Conservation (phyloP, 345 rosid species). For the Luvunga scandens region DNA sequence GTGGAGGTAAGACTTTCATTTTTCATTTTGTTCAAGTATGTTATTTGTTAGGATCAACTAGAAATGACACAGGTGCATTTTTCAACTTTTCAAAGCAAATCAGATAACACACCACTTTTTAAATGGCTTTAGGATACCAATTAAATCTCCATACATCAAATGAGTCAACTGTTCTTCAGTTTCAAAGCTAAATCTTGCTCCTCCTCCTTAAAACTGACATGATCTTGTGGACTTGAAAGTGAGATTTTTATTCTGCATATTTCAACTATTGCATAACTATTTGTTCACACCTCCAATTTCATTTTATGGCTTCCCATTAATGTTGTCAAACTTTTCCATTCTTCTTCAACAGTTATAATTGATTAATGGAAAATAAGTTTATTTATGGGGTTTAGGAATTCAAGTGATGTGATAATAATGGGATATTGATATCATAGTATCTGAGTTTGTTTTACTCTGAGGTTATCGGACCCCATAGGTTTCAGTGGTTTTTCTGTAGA, state of each 20-base stretch:
- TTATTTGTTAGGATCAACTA: neutral
- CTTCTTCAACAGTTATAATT: neutral
- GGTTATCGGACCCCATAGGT: too few species aligned
- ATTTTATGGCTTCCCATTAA: neutral
- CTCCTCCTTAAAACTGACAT: neutral
- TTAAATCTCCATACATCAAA: neutral
- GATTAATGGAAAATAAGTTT: neutral
- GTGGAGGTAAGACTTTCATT: slow-evolving; percentile 54
- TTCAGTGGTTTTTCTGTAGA: neutral
- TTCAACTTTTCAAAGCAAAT: neutral
- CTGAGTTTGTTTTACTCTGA: neutral
- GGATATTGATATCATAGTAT: neutral
- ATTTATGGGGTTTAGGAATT: neutral
- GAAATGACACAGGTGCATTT: neutral
- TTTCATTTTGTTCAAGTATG: too few species aligned
- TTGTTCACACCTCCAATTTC: neutral
- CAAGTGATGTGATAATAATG: neutral
- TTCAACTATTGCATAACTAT: neutral
- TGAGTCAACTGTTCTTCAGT: neutral
- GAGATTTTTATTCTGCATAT: neutral
- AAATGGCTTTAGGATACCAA: neutral
- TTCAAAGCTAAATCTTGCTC: neutral
- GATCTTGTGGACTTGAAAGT: too few species aligned
- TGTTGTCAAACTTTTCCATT: neutral
- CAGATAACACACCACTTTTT: neutral